Percentiles rank a stretch among this genome's conserved stretches.
phyloP scores from a whole-genome alignment of 2,329 filamentous ascomycete genomes.

The Scedosporium aurantiacum region DNA sequence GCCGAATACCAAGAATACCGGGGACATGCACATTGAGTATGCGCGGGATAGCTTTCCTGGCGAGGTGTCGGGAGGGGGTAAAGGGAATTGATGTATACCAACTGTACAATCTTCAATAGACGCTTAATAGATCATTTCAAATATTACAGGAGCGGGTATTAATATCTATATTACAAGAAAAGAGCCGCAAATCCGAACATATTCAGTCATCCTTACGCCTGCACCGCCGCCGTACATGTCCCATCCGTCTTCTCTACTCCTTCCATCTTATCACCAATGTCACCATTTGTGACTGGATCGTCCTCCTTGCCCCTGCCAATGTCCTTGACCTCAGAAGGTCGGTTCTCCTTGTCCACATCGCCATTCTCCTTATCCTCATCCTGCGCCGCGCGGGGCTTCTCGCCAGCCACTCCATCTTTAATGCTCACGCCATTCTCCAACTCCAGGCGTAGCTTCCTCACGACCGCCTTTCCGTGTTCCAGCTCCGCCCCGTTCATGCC shows the following conservation, averaged over 20 bases:
- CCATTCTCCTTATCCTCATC: constrained; percentile 19
- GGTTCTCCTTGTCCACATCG: constrained; percentile 39
- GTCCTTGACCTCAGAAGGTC: constrained; percentile 12
- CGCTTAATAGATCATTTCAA: background rate
- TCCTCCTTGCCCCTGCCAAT: constrained; percentile 2
- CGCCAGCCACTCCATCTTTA: constrained; percentile 36
- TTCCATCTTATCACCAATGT: constrained; percentile 10
- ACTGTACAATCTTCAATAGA: background rate
- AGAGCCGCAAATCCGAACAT: background rate
- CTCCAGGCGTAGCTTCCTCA: constrained; percentile 9
- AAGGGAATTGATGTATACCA: background rate
- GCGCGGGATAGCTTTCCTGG: too few relatives aligned
- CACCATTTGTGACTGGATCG: constrained; percentile 7
- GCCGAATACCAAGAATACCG: too few relatives aligned
- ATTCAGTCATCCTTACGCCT: background rate
- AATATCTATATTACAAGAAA: constrained; percentile 1
- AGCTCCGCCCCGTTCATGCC: constrained; percentile 17
- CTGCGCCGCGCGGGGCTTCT: constrained; percentile 23
- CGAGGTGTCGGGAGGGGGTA: background rate
- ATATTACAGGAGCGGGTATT: constrained; percentile 4
- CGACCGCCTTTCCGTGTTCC: constrained; percentile 15
- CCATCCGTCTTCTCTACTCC: constrained; percentile 4
- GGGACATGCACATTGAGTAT: too few relatives aligned
- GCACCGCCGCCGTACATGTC: background rate
- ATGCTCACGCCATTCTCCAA: constrained; percentile 26